Conservation (phyloP, 139 green algal species). For the Auxenochlorella pyrenoidosa region DNA sequence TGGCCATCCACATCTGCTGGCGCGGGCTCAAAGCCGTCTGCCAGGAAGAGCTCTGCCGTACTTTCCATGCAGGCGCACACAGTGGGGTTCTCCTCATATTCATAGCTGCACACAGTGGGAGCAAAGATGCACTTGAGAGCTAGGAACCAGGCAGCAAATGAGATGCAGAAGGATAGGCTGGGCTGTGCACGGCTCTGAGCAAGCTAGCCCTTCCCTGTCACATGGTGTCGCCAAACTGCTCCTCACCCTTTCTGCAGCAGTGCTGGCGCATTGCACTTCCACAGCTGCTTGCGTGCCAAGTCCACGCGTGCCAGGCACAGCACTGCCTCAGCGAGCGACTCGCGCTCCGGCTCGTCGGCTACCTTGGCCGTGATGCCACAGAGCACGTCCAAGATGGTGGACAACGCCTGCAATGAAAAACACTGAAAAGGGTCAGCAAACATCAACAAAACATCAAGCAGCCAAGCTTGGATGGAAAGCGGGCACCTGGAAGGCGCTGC, state of each 20-base stretch:
- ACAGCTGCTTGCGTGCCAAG: slow-evolving; percentile 66
- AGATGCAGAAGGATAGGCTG: not conserved
- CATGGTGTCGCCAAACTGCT: not conserved
- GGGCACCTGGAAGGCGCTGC: not conserved
- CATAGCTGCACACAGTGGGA: slow-evolving; percentile 59
- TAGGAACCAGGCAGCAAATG: not conserved
- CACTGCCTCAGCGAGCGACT: slow-evolving; percentile 73
- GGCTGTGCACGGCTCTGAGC: not conserved
- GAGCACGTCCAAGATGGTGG: slow-evolving; percentile 56
- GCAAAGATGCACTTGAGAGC: not conserved
- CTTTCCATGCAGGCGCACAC: slow-evolving; percentile 75
- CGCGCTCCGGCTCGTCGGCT: slow-evolving; percentile 58
- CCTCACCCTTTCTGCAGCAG: slow-evolving; percentile 69
- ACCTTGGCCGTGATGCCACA: slow-evolving; percentile 38
- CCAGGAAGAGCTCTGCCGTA: slow-evolving; percentile 62
- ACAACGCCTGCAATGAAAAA: slow-evolving; percentile 40
- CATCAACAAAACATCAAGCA: no score
- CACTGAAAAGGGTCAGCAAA: not conserved
- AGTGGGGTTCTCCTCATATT: slow-evolving; percentile 64
- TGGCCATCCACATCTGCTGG: not conserved
- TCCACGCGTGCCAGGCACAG: slow-evolving; percentile 60
- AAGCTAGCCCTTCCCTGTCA: not conserved
- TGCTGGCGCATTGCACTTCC: slow-evolving; percentile 65
- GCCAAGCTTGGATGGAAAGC: not conserved
- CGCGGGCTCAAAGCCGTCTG: slow-evolving; percentile 38